These are phyloP conservation scores for Trichoderma atrobrunneum DNA, from an alignment of 2,329 filamentous ascomycete genomes.

Conservation along the genomic window DNA sequence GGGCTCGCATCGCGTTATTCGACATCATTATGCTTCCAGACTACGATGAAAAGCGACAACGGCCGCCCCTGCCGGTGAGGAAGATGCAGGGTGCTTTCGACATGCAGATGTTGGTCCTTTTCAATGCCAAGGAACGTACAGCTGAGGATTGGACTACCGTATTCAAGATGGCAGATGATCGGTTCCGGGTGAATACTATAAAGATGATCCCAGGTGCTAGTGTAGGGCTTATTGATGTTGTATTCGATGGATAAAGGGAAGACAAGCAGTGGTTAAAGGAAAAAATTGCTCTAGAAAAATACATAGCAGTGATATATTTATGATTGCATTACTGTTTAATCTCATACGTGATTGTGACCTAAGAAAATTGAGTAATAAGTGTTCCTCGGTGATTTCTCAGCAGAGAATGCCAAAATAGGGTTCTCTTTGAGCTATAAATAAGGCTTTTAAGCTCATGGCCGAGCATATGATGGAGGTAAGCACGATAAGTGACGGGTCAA, in stretches of 20 bases:
- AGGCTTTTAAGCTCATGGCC: too few species aligned
- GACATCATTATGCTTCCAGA: neutral
- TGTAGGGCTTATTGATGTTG: neutral
- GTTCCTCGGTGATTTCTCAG: neutral
- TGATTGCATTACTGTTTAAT: too few species aligned
- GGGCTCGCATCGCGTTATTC: neutral
- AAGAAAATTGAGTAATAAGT: too few species aligned
- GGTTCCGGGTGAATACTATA: neutral
- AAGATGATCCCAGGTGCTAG: neutral
- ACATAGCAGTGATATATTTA: too few species aligned
- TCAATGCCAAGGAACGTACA: neutral
- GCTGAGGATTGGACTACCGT: neutral
- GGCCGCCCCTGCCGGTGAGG: neutral
- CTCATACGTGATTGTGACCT: too few species aligned
- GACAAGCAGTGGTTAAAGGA: neutral
- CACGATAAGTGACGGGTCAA: fast-evolving
- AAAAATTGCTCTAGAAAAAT: too few species aligned
- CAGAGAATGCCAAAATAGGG: neutral
- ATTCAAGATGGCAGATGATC: neutral
- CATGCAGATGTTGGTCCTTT: neutral
- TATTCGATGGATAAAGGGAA: neutral
- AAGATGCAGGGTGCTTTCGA: neutral
- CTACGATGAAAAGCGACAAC: neutral
- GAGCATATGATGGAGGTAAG: neutral
- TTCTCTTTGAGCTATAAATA: neutral